A percentile compares a stretch with the other conserved stretches of the same genome.
Evolutionary conservation across 2,329 filamentous ascomycete species (phyloP).

Genomic region (Calonectria multiphialidica): DNA sequence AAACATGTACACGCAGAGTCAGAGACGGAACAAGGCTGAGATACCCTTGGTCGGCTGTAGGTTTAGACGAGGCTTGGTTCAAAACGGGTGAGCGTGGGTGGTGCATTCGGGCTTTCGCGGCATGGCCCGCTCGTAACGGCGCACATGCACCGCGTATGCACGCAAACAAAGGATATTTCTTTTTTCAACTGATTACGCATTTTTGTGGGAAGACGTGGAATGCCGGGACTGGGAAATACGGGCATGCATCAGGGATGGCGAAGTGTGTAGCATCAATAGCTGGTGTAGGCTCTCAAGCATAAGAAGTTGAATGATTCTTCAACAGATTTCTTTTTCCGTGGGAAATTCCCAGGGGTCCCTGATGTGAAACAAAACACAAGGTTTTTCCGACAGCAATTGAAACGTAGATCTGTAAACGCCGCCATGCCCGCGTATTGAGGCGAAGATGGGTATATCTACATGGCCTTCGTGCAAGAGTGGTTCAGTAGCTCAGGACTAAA

Average conservation of each 20-base stretch:
- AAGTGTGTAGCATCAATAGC: constrained; percentile 29
- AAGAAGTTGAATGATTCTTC: constrained; percentile 20
- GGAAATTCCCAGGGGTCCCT: background rate
- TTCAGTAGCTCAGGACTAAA: background rate
- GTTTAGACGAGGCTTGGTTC: constrained; percentile 50
- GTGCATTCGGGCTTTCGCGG: constrained; percentile 28
- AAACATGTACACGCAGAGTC: constrained; percentile 30
- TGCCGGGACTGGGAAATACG: constrained; percentile 12
- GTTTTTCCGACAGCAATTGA: background rate
- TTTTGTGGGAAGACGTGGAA: background rate
- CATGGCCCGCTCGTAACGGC: constrained; percentile 29
- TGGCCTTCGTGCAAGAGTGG: no score
- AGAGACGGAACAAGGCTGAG: constrained; percentile 42
- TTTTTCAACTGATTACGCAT: constrained; percentile 16
- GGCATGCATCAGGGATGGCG: constrained; percentile 25
- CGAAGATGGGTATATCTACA: background rate
- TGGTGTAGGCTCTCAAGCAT: constrained; percentile 24
- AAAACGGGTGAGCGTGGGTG: constrained; percentile 23
- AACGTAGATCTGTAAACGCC: background rate
- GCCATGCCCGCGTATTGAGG: background rate
- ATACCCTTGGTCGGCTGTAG: constrained; percentile 52
- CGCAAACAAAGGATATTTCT: constrained; percentile 27
- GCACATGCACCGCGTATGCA: constrained; percentile 31
- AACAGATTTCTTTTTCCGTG: background rate
- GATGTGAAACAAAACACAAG: background rate